phyloP scores from a whole-genome alignment of 306 rosid genomes.

The Cucurbita pepo region DNA sequence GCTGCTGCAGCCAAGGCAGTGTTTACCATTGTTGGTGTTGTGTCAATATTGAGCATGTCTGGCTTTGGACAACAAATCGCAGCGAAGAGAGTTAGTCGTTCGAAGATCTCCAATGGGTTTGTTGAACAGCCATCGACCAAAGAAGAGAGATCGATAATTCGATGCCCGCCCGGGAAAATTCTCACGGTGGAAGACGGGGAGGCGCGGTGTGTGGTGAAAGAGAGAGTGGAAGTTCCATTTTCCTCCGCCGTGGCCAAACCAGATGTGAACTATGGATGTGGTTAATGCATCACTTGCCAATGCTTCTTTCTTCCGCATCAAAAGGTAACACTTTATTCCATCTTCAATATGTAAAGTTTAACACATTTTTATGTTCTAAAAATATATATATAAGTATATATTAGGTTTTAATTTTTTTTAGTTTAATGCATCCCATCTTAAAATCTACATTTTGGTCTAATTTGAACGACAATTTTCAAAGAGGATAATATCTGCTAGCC shows the following conservation, averaged over 20 bases:
- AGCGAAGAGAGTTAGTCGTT: slow-evolving; percentile 13
- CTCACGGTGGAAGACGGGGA: slow-evolving; percentile 65
- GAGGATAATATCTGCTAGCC: too few species aligned
- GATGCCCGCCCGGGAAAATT: slow-evolving; percentile 71
- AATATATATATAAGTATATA: background rate
- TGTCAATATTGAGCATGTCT: slow-evolving; percentile 49
- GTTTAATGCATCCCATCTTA: too few species aligned
- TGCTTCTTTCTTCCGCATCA: background rate
- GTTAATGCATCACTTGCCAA: slow-evolving; percentile 15
- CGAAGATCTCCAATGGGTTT: slow-evolving; percentile 18
- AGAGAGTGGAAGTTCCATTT: slow-evolving; percentile 95
- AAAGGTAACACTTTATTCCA: background rate
- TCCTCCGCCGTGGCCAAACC: slow-evolving; percentile 65
- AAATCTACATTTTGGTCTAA: too few species aligned
- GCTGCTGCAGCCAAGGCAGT: slow-evolving; percentile 54
- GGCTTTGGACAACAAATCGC: slow-evolving; percentile 47
- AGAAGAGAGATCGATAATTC: slow-evolving; percentile 16
- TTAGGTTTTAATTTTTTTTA: background rate
- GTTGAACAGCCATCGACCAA: slow-evolving; percentile 19
- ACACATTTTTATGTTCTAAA: background rate
- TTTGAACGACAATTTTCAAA: too few species aligned
- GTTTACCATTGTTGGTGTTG: slow-evolving; percentile 56
- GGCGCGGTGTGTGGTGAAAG: slow-evolving; percentile 79
- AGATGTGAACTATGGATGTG: slow-evolving; percentile 92
- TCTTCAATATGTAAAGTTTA: background rate